Evolutionary conservation across 352 stramenopile species (phyloP).

Genomic region (Globisporangium radiosum): DNA sequence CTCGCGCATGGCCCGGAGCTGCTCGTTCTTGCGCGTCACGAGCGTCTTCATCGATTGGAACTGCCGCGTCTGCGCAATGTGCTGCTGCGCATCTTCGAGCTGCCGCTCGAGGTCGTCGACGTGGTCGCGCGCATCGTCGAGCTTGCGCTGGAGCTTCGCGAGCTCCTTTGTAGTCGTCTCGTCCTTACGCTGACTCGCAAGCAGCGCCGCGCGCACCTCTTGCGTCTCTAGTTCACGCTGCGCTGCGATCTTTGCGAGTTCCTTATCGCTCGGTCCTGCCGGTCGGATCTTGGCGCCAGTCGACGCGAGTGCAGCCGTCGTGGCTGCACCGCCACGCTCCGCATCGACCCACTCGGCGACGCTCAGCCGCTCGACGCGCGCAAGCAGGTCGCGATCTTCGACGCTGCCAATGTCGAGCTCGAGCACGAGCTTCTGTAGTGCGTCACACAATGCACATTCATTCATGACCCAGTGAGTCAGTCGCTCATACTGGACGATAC

Average conservation of each 20-base stretch:
- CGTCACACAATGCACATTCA: no score
- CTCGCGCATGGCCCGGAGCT: conserved; percentile 59
- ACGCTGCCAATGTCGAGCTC: conserved; percentile 71
- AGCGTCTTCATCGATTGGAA: conserved; percentile 83
- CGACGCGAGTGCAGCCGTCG: conserved; percentile 8
- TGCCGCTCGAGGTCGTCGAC: conserved; percentile 50
- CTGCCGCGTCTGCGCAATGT: conserved; percentile 74
- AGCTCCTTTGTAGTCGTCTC: conserved; percentile 48
- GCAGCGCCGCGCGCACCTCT: conserved; percentile 48
- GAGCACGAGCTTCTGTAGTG: conserved; percentile 39
- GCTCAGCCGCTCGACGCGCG: conserved; percentile 68
- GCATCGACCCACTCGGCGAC: conserved; percentile 65
- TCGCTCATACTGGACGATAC: neutral
- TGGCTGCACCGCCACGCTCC: conserved; percentile 21
- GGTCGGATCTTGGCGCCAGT: conserved; percentile 1
- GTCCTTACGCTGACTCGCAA: conserved; percentile 37
- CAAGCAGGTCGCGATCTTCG: conserved; percentile 66
- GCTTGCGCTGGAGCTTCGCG: conserved; percentile 48
- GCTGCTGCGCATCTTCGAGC: conserved; percentile 53
- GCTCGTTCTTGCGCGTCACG: conserved; percentile 77
- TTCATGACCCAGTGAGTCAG: no score
- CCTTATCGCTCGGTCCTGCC: conserved; percentile 10
- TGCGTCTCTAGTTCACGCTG: conserved; percentile 32
- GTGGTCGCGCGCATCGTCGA: conserved; percentile 40
- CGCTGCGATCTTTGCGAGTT: conserved; percentile 20